These are phyloP conservation scores for Malassezia vespertilionis DNA, from an alignment of 1,284 basidiomycete genomes.

Conservation along the genomic window DNA sequence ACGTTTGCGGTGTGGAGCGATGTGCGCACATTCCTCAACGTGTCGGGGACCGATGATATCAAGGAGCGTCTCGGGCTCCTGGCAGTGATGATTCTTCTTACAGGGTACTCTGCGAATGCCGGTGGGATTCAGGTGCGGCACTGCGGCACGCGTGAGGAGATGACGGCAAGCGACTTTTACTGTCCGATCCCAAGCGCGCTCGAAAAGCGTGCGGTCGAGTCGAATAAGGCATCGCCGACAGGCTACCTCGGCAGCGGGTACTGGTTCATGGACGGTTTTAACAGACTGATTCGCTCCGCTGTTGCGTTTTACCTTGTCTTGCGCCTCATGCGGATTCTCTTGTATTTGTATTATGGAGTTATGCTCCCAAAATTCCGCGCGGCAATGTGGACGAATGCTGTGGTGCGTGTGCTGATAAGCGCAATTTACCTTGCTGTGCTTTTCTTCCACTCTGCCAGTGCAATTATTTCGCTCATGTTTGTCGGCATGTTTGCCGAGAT, in stretches of 20 bases:
- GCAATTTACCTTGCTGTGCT: constrained; percentile 35
- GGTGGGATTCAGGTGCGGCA: constrained; percentile 20
- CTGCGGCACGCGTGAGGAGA: background rate
- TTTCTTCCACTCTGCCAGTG: constrained; percentile 15
- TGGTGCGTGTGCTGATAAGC: constrained; percentile 23
- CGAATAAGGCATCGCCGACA: too few relatives aligned
- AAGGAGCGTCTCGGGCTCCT: constrained; percentile 36
- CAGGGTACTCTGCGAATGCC: constrained; percentile 42
- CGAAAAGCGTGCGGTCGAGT: background rate
- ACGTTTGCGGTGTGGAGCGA: constrained; percentile 41
- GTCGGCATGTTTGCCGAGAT: constrained; percentile 32
- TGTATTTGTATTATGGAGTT: constrained; percentile 36
- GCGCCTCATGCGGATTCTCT: constrained; percentile 25
- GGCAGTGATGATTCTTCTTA: constrained; percentile 40
- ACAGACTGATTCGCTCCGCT: constrained; percentile 23
- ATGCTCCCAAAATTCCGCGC: constrained; percentile 36
- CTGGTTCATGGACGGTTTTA: constrained; percentile 31
- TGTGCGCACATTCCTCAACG: constrained; percentile 36
- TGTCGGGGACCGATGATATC: constrained; percentile 44
- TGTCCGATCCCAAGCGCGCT: background rate
- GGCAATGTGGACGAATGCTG: constrained; percentile 31
- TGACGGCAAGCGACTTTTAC: background rate
- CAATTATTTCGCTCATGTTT: constrained; percentile 25
- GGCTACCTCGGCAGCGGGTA: constrained; percentile 19
- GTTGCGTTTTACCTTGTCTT: constrained; percentile 38